phyloP scores from a whole-genome alignment of 768 basidiomycete genomes.

The Lactarius hengduanensis region DNA sequence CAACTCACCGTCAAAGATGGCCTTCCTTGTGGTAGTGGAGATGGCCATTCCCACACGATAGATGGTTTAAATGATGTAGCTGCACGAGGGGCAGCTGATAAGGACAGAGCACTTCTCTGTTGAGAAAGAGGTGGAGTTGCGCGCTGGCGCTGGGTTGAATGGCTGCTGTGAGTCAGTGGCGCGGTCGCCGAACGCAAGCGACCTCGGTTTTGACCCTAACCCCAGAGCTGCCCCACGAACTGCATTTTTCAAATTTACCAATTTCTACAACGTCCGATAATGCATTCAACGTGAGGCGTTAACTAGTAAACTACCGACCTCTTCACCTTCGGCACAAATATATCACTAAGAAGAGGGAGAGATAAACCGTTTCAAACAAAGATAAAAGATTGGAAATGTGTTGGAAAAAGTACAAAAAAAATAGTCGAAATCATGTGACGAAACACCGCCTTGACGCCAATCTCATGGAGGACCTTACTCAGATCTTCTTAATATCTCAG shows the following conservation, averaged over 20 bases:
- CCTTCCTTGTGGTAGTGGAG: conserved; percentile 31
- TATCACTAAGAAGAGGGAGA: background rate
- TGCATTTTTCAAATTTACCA: background rate
- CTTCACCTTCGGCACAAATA: background rate
- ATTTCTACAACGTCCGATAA: no score
- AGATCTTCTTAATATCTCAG: background rate
- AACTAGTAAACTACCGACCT: no score
- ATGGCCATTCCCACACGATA: conserved; percentile 27
- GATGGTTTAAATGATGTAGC: background rate
- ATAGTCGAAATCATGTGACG: background rate
- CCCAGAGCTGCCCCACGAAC: background rate
- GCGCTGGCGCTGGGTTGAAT: background rate
- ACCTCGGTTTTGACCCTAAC: background rate
- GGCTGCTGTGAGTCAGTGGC: background rate
- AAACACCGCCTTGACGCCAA: background rate
- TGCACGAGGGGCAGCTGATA: background rate
- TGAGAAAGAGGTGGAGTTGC: background rate
- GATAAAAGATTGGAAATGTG: background rate
- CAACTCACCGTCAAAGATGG: conserved; percentile 33
- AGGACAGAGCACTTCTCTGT: background rate
- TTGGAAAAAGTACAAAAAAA: background rate
- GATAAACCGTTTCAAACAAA: background rate
- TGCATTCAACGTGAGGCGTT: no score
- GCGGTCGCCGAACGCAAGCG: background rate
- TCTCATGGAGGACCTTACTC: background rate